Conservation (phyloP, 768 basidiomycete genomes). For the Boletus vinaceobasis region DNA sequence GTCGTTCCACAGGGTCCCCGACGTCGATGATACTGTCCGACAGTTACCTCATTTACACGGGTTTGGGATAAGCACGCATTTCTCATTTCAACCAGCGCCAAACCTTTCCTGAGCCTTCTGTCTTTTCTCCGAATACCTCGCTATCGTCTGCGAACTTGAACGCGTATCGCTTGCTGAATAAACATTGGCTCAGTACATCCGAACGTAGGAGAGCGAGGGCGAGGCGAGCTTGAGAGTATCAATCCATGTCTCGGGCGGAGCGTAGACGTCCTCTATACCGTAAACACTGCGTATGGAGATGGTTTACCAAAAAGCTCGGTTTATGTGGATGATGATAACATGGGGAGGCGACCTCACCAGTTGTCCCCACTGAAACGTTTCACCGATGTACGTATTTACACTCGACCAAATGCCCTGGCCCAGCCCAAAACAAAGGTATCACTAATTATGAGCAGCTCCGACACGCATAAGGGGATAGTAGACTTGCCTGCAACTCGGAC, state of each 20-base stretch:
- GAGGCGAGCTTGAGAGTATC: slow-evolving; percentile 9
- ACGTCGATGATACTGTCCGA: not conserved
- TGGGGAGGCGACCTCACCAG: slow-evolving; percentile 35
- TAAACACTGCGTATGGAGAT: not conserved
- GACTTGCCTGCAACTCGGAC: not conserved
- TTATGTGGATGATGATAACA: too few species aligned
- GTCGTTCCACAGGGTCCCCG: not conserved
- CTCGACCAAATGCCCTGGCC: slow-evolving; percentile 87
- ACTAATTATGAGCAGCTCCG: not conserved
- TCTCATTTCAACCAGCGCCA: slow-evolving; percentile 24
- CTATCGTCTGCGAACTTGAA: slow-evolving; percentile 35
- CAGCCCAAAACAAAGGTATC: slow-evolving; percentile 54
- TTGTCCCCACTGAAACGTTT: slow-evolving; percentile 48
- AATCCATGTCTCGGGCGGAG: too few species aligned
- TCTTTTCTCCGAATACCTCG: slow-evolving; percentile 6
- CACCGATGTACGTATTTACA: slow-evolving; percentile 62
- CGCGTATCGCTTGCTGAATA: slow-evolving; percentile 40
- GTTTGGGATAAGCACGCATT: slow-evolving; percentile 13
- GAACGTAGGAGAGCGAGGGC: not conserved
- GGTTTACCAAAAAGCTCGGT: not conserved
- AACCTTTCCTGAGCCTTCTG: slow-evolving; percentile 18
- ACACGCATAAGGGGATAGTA: not conserved
- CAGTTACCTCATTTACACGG: not conserved
- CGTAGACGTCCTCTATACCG: too few species aligned
- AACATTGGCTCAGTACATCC: slow-evolving; percentile 25